These are phyloP conservation scores for Pseudogymnoascus sp. DNA, from an alignment of 2,329 filamentous ascomycete genomes.

Conservation along the genomic window DNA sequence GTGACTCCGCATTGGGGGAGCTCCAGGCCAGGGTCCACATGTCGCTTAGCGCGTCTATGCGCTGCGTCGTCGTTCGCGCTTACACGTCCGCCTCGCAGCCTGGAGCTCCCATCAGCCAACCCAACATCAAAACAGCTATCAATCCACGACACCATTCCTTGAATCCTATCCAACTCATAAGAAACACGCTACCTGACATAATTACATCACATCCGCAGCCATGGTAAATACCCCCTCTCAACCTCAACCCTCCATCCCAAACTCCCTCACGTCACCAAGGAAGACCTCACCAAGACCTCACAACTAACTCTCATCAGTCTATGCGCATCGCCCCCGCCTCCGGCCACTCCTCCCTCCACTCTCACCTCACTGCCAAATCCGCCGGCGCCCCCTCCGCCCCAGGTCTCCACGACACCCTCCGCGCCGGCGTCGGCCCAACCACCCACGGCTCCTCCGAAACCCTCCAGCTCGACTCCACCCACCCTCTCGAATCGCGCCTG, in stretches of 20 bases:
- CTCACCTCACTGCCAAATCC: slow-evolving; percentile 49
- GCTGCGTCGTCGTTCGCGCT: slow-evolving; percentile 7
- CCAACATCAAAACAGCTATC: slow-evolving; percentile 7
- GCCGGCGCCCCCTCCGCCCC: slow-evolving; percentile 81
- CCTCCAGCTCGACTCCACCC: slow-evolving; percentile 49
- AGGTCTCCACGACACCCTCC: slow-evolving; percentile 88
- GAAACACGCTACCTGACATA: background rate
- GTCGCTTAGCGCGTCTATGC: slow-evolving; percentile 12
- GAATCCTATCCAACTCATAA: background rate
- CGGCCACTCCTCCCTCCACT: slow-evolving; percentile 56
- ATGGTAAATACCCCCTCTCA: slow-evolving; percentile 38
- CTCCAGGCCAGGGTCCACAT: background rate
- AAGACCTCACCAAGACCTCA: slow-evolving; percentile 6
- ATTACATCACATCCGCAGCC: slow-evolving; percentile 27
- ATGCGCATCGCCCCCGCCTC: slow-evolving; percentile 79
- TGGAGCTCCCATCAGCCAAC: slow-evolving; percentile 12
- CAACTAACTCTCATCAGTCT: slow-evolving; percentile 46
- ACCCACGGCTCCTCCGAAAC: slow-evolving; percentile 37
- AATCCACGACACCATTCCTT: slow-evolving; percentile 9
- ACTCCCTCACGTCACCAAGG: slow-evolving; percentile 1
- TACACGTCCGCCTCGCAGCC: slow-evolving; percentile 13
- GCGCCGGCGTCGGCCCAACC: slow-evolving; percentile 66
- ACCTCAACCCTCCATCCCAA: background rate
- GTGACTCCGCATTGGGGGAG: slow-evolving; percentile 19
- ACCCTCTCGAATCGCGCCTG: slow-evolving; percentile 88